Conservation (phyloP, 768 basidiomycete genomes). For the Hemileccinum impolitum region DNA sequence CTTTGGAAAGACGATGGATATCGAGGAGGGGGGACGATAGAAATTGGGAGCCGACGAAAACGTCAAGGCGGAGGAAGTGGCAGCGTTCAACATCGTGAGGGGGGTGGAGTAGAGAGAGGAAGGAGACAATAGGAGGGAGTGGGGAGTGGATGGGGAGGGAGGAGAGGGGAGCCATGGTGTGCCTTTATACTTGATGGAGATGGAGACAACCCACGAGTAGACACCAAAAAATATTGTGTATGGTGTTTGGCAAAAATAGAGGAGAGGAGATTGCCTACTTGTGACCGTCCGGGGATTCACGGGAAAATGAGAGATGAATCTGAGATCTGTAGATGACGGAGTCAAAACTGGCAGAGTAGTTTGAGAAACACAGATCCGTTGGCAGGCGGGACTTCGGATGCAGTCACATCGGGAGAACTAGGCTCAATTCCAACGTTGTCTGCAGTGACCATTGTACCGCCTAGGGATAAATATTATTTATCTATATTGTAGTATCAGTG, state of each 20-base stretch:
- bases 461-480: slow-evolving; percentile 3
- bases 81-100: slow-evolving; percentile 28
- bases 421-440: slow-evolving; percentile 18
- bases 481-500: background rate
- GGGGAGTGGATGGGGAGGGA: slow-evolving; percentile 13
- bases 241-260: slow-evolving; percentile 31
- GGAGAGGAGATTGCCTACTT: slow-evolving; percentile 30
- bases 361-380: slow-evolving; percentile 33
- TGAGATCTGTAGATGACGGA: slow-evolving; percentile 32
- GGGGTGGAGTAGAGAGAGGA: background rate
- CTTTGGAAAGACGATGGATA: slow-evolving; percentile 28
- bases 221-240: slow-evolving; percentile 27
- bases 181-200: slow-evolving; percentile 32
- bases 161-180: slow-evolving; percentile 5
- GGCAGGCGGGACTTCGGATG: slow-evolving; percentile 14
- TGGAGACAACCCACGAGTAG: slow-evolving; percentile 22
- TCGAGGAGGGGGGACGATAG: slow-evolving; percentile 30
- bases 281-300: slow-evolving; percentile 32
- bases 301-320: slow-evolving; percentile 29
- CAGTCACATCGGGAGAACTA: slow-evolving; percentile 24
- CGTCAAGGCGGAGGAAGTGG: slow-evolving; percentile 29
- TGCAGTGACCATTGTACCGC: background rate
- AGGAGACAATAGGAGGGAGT: background rate
- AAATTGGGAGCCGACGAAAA: slow-evolving; percentile 32
- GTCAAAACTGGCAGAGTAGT: slow-evolving; percentile 22